Conservation (phyloP, 495 filamentous ascomycete genomes). For the Hypoxylon crocopeplum region DNA sequence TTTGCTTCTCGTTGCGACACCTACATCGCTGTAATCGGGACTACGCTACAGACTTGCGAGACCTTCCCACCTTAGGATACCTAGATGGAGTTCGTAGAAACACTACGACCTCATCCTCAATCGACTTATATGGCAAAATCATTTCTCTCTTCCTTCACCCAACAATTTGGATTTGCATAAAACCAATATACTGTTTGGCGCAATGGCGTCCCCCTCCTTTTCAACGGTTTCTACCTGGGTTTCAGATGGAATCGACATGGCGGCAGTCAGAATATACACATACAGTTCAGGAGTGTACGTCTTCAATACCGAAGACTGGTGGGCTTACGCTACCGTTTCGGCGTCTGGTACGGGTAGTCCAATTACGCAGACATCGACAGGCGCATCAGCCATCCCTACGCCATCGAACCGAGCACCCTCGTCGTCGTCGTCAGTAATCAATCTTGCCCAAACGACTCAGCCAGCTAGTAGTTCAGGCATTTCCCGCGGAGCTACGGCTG, state of each 20-base stretch:
- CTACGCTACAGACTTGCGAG: too few species aligned
- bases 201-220: too few species aligned
- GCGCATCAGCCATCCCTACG: neutral
- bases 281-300: neutral
- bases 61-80: too few species aligned
- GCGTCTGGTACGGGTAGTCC: slow-evolving; percentile 10
- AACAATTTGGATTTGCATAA: too few species aligned
- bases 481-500: slow-evolving; percentile 31
- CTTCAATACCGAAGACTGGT: slow-evolving; percentile 3
- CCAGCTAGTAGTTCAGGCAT: neutral
- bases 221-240: slow-evolving; percentile 19
- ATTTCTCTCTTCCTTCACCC: too few species aligned
- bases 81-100: too few species aligned
- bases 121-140: too few species aligned
- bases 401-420: too few species aligned
- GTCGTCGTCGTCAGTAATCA: neutral
- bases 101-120: too few species aligned
- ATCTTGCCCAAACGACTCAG: neutral
- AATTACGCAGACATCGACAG: neutral
- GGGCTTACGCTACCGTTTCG: slow-evolving; percentile 4
- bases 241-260: neutral
- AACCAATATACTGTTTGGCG: too few species aligned
- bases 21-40: too few species aligned
- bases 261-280: slow-evolving; percentile 16
- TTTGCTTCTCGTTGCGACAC: too few species aligned